phyloP scores from a whole-genome alignment of 1,284 basidiomycete genomes.

The Thecaphora thlaspeos region DNA sequence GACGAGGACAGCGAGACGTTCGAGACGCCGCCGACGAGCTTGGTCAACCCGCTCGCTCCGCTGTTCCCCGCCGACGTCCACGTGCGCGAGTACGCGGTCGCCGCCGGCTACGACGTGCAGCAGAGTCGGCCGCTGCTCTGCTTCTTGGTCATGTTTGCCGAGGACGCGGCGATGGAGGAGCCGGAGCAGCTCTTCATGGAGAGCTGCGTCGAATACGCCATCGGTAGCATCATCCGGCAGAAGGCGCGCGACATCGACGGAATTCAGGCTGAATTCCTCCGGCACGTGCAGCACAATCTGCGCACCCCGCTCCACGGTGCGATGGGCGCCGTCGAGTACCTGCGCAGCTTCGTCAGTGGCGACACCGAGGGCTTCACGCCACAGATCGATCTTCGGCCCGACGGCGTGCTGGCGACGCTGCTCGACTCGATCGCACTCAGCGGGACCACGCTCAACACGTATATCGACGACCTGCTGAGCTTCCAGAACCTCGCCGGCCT shows the following conservation, averaged over 20 bases:
- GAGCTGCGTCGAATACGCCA: constrained; percentile 14
- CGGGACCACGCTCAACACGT: constrained; percentile 34
- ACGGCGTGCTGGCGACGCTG: constrained; percentile 30
- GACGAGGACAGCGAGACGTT: constrained; percentile 7
- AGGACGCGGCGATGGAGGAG: constrained; percentile 17
- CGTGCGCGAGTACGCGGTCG: constrained; percentile 21
- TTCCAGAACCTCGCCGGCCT: constrained; percentile 38
- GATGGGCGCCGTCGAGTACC: constrained; percentile 40
- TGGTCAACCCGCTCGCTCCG: neutral
- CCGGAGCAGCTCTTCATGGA: constrained; percentile 35
- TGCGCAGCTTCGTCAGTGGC: constrained; percentile 24
- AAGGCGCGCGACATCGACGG: constrained; percentile 32
- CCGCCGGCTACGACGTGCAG: constrained; percentile 23
- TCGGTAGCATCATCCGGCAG: constrained; percentile 31
- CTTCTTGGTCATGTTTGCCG: constrained; percentile 28
- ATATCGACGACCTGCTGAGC: constrained; percentile 47
- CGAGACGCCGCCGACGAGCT: constrained; percentile 1
- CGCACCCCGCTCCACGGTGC: constrained; percentile 48
- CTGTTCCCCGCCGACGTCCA: constrained; percentile 11
- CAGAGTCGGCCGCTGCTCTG: constrained; percentile 28
- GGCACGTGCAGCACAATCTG: constrained; percentile 42
- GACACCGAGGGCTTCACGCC: constrained; percentile 12
- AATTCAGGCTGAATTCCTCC: constrained; percentile 41
- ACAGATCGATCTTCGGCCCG: constrained; percentile 28
- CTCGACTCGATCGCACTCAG: constrained; percentile 41